Percentiles rank a stretch among this genome's conserved stretches.
phyloP scores from a whole-genome alignment of 139 green algal species.

The Tetradesmus obliquus region DNA sequence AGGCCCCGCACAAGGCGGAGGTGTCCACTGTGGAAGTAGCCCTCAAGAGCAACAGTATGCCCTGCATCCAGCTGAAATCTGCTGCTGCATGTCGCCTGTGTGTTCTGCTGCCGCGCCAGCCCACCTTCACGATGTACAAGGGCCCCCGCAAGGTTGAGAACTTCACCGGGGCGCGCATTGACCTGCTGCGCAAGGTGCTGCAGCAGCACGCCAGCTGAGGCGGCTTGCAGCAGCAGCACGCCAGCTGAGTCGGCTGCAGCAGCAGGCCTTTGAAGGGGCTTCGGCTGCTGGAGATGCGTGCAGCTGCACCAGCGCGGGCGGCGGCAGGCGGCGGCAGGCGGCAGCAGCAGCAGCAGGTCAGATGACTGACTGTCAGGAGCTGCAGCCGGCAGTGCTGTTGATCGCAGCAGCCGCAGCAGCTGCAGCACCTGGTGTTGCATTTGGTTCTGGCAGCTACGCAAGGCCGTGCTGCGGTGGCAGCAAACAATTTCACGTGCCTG shows the following conservation, averaged over 20 bases:
- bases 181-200: slow-evolving; percentile 47
- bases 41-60: too few relatives aligned
- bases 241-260: background rate
- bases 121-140: slow-evolving; percentile 67
- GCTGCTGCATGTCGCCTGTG: background rate
- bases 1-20: too few relatives aligned
- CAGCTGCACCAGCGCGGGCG: too few relatives aligned
- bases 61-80: background rate
- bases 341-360: background rate
- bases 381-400: background rate
- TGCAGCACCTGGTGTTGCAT: background rate
- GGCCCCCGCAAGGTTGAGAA: slow-evolving; percentile 47
- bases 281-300: too few relatives aligned
- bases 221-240: background rate
- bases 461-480: too few relatives aligned
- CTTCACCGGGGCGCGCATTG: slow-evolving; percentile 71
- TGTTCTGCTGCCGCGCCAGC: slow-evolving; percentile 36
- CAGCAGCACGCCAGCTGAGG: slow-evolving; percentile 30
- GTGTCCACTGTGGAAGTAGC: too few relatives aligned
- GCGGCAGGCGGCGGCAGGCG: background rate
- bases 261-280: background rate
- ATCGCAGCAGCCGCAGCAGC: background rate
- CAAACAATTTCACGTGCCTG: too few relatives aligned
- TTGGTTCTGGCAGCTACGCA: background rate
- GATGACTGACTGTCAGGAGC: background rate